Conservation (phyloP, 2,329 filamentous ascomycete species). For the Bipolaris sorokiniana region DNA sequence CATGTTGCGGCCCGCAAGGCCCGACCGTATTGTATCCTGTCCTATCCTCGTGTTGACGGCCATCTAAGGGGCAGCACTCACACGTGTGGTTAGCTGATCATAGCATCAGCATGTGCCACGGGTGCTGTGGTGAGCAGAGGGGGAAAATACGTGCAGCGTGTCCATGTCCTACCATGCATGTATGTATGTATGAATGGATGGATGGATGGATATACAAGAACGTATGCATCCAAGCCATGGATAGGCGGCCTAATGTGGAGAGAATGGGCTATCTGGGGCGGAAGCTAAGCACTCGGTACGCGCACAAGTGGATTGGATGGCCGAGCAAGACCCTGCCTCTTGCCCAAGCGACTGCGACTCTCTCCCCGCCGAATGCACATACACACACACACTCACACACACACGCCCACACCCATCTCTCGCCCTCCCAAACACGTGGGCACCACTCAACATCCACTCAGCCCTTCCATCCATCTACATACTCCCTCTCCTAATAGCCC, state of each 20-base stretch:
- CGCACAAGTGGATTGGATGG: not conserved
- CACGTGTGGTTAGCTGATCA: too few relatives aligned
- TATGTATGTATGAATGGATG: too few relatives aligned
- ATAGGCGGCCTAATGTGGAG: slow-evolving; percentile 1
- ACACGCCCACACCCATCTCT: not conserved
- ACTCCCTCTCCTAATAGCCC: not conserved
- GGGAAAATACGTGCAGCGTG: too few relatives aligned
- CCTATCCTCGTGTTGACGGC: too few relatives aligned
- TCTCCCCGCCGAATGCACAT: slow-evolving; percentile 7
- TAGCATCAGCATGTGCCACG: too few relatives aligned
- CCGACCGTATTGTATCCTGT: not conserved
- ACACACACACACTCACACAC: not conserved
- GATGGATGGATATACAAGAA: not conserved
- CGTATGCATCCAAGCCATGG: not conserved
- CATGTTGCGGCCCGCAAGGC: not conserved
- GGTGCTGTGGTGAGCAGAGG: too few relatives aligned
- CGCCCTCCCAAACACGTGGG: not conserved
- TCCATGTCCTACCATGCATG: too few relatives aligned
- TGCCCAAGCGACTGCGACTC: not conserved
- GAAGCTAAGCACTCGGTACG: slow-evolving; percentile 6
- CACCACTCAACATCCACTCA: not conserved
- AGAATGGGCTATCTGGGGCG: not conserved
- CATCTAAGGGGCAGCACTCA: too few relatives aligned
- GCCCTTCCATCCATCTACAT: not conserved
- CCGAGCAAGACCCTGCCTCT: not conserved